Evolutionary conservation across 345 rosid species (phyloP).

Genomic region (Arabidopsis thaliana): TAIR10.1 NC_003071.7:10665001-10665500

Average conservation of each 20-base stretch:
- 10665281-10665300: slow-evolving; percentile 76
- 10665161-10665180: slow-evolving; percentile 56
- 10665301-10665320: slow-evolving; percentile 67
- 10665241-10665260: slow-evolving; percentile 88
- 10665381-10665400: not conserved
- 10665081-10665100: slow-evolving; percentile 23
- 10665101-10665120: slow-evolving; percentile 95
- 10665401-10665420: not conserved
- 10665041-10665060: not conserved
- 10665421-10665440: not conserved
- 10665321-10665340: slow-evolving; percentile 77
- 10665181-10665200: not conserved
- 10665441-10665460: not conserved
- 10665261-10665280: slow-evolving; percentile 92
- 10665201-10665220: not conserved
- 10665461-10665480: slow-evolving; percentile 2
- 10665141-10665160: slow-evolving; percentile 68
- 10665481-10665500: not conserved
- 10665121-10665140: slow-evolving; percentile 79
- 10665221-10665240: not conserved
- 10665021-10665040: not conserved
- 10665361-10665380: slow-evolving; percentile 58
- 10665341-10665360: slow-evolving; percentile 79
- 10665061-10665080: not conserved
- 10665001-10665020: not conserved